phyloP scores from a whole-genome alignment of 129 eudicot genomes.

The Flaveria sonorensis region DNA sequence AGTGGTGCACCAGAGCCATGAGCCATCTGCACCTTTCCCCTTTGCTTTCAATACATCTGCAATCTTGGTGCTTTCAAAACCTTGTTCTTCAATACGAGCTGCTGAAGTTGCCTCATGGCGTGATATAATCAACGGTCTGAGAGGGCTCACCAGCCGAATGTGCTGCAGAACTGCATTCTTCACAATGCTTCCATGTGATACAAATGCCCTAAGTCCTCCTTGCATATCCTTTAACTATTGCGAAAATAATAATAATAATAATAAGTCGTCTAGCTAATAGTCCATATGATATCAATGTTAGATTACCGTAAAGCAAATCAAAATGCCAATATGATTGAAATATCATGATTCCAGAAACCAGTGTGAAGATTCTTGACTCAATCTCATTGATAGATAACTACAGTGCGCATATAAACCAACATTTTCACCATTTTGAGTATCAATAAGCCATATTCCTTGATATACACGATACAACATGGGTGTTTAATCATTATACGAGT shows the following conservation, averaged over 20 bases:
- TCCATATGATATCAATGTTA: neutral
- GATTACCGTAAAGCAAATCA: neutral
- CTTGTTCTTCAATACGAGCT: slow-evolving; percentile 92
- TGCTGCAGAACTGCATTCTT: slow-evolving; percentile 81
- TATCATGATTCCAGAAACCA: neutral
- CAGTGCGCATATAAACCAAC: neutral
- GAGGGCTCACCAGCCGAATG: slow-evolving; percentile 57
- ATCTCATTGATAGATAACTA: neutral
- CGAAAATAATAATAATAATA: neutral
- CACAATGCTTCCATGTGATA: slow-evolving; percentile 68
- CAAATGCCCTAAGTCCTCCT: slow-evolving; percentile 74
- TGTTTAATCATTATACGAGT: neutral
- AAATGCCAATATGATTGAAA: neutral
- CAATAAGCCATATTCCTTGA: slow-evolving; percentile 15
- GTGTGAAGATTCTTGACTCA: neutral
- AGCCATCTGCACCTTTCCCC: slow-evolving; percentile 94
- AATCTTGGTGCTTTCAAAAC: slow-evolving; percentile 94
- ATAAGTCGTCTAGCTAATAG: neutral
- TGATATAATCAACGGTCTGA: slow-evolving; percentile 47
- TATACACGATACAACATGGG: neutral
- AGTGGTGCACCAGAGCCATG: slow-evolving; percentile 99
- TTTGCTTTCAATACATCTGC: slow-evolving; percentile 74
- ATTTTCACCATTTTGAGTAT: neutral
- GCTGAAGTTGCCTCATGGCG: slow-evolving; percentile 69
- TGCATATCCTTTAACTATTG: slow-evolving; percentile 57